Evolutionary conservation across 306 rosid genomes (phyloP).

Genomic region (Mimosa pudica): DNA sequence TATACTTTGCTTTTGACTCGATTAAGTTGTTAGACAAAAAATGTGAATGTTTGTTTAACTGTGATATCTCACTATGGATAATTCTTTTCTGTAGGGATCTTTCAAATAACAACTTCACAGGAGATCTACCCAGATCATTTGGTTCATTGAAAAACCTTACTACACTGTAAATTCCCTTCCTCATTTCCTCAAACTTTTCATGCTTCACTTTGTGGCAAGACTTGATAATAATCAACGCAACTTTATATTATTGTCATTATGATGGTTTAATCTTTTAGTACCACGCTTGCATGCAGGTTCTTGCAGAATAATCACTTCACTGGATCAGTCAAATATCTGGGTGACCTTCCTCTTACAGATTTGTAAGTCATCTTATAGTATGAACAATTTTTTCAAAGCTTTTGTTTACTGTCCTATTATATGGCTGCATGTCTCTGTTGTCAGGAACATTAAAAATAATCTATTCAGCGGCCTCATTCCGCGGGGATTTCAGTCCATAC

Average conservation of each 20-base stretch:
- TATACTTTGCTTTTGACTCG: not conserved
- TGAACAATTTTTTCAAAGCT: slow-evolving; percentile 6
- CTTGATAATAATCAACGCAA: not conserved
- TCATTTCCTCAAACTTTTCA: slow-evolving; percentile 18
- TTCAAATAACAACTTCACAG: slow-evolving; percentile 74
- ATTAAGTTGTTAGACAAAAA: not conserved
- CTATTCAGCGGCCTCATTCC: slow-evolving; percentile 89
- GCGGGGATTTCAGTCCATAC: slow-evolving; percentile 67
- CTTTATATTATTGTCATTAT: slow-evolving; percentile 6
- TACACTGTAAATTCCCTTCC: slow-evolving; percentile 56
- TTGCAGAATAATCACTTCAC: slow-evolving; percentile 77
- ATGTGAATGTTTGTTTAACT: not conserved
- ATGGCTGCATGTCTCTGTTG: slow-evolving; percentile 34
- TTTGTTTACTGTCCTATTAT: slow-evolving; percentile 21
- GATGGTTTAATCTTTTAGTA: slow-evolving; percentile 29
- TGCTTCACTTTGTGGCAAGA: slow-evolving; percentile 1
- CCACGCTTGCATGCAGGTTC: slow-evolving; percentile 55
- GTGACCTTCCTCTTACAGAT: slow-evolving; percentile 78
- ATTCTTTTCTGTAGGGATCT: slow-evolving; percentile 67
- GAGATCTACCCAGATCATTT: slow-evolving; percentile 95
- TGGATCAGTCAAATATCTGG: slow-evolving; percentile 85
- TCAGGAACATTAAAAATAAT: slow-evolving; percentile 82
- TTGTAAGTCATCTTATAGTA: slow-evolving; percentile 58
- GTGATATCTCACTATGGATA: slow-evolving; percentile 23
- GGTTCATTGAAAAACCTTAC: slow-evolving; percentile 68